These are phyloP conservation scores for Mesembryanthemum crystallinum DNA, from an alignment of 148 eudicot genomes.

Conservation along the genomic window DNA sequence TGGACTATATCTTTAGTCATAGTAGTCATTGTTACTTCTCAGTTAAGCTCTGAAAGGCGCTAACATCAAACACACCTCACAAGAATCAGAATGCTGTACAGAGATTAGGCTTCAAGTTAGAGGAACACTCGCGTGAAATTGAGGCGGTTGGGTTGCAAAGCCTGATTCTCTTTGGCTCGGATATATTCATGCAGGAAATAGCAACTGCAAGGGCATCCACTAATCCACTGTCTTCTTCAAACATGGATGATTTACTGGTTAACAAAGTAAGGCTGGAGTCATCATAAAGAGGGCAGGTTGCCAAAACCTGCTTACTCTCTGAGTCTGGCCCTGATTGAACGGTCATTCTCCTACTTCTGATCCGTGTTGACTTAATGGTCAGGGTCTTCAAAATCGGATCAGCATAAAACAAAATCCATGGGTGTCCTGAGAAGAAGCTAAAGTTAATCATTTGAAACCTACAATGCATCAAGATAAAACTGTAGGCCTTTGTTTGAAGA, in stretches of 20 bases:
- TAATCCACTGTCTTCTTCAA: conserved; percentile 44
- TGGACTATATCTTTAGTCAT: not conserved
- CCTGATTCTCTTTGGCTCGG: conserved; percentile 66
- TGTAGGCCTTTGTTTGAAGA: not conserved
- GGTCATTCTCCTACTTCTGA: conserved; percentile 30
- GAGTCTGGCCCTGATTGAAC: conserved; percentile 26
- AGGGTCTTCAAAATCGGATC: conserved; percentile 35
- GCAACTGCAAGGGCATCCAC: conserved; percentile 67
- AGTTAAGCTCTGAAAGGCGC: conserved; percentile 4
- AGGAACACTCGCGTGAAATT: conserved; percentile 45
- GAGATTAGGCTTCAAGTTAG: conserved; percentile 63
- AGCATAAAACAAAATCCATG: conserved; percentile 44
- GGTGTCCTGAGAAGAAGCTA: conserved; percentile 39
- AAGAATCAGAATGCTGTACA: conserved; percentile 69
- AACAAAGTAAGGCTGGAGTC: conserved; percentile 26
- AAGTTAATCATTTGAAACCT: not conserved
- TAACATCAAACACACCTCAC: conserved; percentile 3
- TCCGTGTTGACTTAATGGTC: conserved; percentile 28
- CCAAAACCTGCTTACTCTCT: conserved; percentile 29
- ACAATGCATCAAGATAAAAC: not conserved
- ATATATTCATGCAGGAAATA: conserved; percentile 58
- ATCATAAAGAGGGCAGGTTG: conserved; percentile 20
- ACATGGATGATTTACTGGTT: conserved; percentile 23
- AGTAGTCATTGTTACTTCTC: conserved; percentile 4
- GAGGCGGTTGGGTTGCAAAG: conserved; percentile 48